These are phyloP conservation scores for Penicillium cataractarum DNA, from an alignment of 495 filamentous ascomycete species.

Conservation along the genomic window DNA sequence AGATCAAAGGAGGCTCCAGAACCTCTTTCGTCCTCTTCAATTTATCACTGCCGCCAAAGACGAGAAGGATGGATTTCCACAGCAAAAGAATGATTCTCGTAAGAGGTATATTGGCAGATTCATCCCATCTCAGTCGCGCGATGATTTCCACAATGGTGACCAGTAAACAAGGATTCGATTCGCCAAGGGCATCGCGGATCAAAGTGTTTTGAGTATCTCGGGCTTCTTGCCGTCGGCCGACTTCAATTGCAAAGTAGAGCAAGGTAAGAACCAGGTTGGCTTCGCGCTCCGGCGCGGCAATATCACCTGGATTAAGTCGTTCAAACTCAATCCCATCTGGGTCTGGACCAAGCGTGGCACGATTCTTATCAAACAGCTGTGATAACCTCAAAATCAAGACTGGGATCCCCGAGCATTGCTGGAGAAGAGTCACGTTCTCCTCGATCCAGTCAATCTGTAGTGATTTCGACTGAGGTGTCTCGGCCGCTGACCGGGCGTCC, in stretches of 20 bases:
- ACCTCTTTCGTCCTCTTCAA: constrained; percentile 73
- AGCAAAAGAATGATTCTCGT: constrained; percentile 75
- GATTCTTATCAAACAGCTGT: constrained; percentile 57
- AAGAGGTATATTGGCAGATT: constrained; percentile 65
- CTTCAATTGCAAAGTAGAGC: constrained; percentile 74
- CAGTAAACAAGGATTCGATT: constrained; percentile 68
- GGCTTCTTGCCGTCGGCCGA: constrained; percentile 54
- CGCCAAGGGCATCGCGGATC: constrained; percentile 43
- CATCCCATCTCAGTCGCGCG: constrained; percentile 85
- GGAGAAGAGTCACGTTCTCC: constrained; percentile 60
- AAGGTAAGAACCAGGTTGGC: constrained; percentile 59
- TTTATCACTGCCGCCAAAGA: constrained; percentile 75
- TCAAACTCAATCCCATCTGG: constrained; percentile 38
- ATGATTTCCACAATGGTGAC: constrained; percentile 75
- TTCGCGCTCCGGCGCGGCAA: constrained; percentile 49
- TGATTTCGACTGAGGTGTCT: constrained; percentile 50
- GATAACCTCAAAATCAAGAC: constrained; percentile 63
- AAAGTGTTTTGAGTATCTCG: constrained; percentile 26
- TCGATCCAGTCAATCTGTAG: constrained; percentile 73
- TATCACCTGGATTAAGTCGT: constrained; percentile 34
- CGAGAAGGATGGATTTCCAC: constrained; percentile 87
- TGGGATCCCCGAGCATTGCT: constrained; percentile 61
- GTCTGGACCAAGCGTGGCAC: constrained; percentile 30
- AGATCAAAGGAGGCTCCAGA: constrained; percentile 41
- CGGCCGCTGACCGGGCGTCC: constrained; percentile 33